Base-by-base conservation (phyloP, 768 basidiomycete species). In the Phylloporus sp. region DNA sequence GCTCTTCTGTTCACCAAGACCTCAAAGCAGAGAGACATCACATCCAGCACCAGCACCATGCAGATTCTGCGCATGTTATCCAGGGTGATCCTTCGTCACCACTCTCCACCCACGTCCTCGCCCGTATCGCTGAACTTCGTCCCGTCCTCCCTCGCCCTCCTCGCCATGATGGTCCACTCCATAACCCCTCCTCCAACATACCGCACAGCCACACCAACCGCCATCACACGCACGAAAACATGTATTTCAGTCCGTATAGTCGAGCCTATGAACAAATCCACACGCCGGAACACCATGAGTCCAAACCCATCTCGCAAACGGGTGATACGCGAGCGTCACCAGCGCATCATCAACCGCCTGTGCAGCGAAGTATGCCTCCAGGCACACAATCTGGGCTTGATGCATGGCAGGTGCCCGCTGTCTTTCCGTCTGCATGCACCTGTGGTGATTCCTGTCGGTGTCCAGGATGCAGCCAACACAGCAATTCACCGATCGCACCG, bases 61-160 rank as follows among this genome's bases (percentile, higher is more conserved):
- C 42, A 15, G 67, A 69, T 10, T 46, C 46, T 3, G 47, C 58
- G 1, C 57, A 47, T 48, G 43, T 6, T 22, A 12, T 28, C 34
- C 46, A 53, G 31, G 45, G 16, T 12, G 52, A 63, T 44, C 48
- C 51, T 53, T 49, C 61, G 2, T 47, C 64, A 10, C 65, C 59
- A 3, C 65, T 70, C 32, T 69, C 78, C 23, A 70, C 77, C 32
- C 78, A 82, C 51, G 78, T 83, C 50, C 69, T 81, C 12, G 80
- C 78, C 8, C 81, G 84, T 52, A 79, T 84, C 42, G 77, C 82
- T 8, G 81, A 84, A 57, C 71, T 85, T 49, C 82, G 86, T 7
- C 84, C 86, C 3, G 82, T 89, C 18, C 79, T 87, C 31, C 88
- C 88, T 5, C 81, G 82, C 10, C 84, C 84, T 15, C 55, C 73